Evolutionary conservation across 495 filamentous ascomycete genomes (phyloP).

Genomic region (Trichoderma reesei): DNA sequence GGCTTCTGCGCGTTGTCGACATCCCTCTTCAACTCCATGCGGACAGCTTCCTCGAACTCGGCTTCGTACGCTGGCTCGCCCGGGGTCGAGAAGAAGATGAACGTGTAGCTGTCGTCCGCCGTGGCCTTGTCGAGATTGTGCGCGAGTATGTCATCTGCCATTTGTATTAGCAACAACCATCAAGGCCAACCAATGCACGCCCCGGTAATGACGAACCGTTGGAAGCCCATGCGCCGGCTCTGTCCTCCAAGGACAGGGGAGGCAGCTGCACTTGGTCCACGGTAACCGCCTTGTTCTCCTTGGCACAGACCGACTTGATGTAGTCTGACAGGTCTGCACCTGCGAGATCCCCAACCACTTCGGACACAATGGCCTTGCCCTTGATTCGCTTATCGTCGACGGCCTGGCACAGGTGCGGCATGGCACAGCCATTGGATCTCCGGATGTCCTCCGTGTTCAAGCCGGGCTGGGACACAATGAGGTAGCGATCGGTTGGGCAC

Average conservation of each 20-base stretch:
- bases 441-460: conserved; percentile 58
- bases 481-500: conserved; percentile 71
- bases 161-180: not conserved
- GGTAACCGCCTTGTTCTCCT: conserved; percentile 29
- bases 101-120: conserved; percentile 32
- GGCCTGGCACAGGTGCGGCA: conserved; percentile 24
- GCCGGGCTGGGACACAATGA: conserved; percentile 72
- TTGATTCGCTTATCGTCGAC: conserved; percentile 15
- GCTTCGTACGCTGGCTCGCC: conserved; percentile 36
- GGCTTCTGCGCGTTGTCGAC: conserved; percentile 10
- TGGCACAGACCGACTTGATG: conserved; percentile 23
- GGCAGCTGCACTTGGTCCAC: conserved; percentile 42
- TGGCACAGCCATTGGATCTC: conserved; percentile 21
- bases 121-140: conserved; percentile 25
- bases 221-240: conserved; percentile 46
- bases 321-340: conserved; percentile 24
- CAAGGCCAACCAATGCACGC: not conserved
- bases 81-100: conserved; percentile 34
- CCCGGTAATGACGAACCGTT: conserved; percentile 42
- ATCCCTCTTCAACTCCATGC: conserved; percentile 40
- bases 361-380: conserved; percentile 38
- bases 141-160: conserved; percentile 31
- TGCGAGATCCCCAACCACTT: conserved; percentile 54
- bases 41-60: conserved; percentile 33
- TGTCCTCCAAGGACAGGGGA: conserved; percentile 35